A percentile compares a stretch with the other conserved stretches of the same genome.
phyloP scores from a whole-genome alignment of 108 stramenopile genomes.

The Schizochytrium sp. region DNA sequence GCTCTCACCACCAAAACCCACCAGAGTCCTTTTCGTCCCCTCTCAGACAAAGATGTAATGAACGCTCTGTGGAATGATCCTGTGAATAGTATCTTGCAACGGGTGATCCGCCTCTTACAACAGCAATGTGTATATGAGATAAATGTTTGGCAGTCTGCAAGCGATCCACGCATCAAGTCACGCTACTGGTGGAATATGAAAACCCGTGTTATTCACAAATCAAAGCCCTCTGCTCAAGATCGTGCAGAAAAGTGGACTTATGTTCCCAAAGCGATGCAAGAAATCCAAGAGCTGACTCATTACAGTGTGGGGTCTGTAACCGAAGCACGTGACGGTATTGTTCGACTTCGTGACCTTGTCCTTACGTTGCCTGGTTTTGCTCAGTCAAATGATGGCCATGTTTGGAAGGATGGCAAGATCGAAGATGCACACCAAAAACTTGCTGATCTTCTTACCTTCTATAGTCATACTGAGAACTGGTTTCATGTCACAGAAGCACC shows the following conservation, averaged over 20 bases:
- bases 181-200: conserved; percentile 59
- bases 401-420: conserved; percentile 20
- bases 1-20: background rate
- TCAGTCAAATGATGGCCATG: conserved; percentile 7
- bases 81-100: conserved; percentile 44
- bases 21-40: conserved; percentile 52
- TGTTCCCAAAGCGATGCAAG: conserved; percentile 13
- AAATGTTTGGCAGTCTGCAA: conserved; percentile 27
- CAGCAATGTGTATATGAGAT: background rate
- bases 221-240: background rate
- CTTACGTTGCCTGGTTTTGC: conserved; percentile 15
- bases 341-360: background rate
- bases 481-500: conserved; percentile 24
- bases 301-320: background rate
- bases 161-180: conserved; percentile 37
- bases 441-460: conserved; percentile 25
- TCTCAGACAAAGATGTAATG: background rate
- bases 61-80: conserved; percentile 34
- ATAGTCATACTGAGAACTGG: conserved; percentile 20
- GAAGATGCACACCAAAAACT: conserved; percentile 58
- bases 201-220: conserved; percentile 40
- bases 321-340: conserved; percentile 13
- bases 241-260: conserved; percentile 11
- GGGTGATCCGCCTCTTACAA: conserved; percentile 6
- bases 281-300: background rate